Base-by-base conservation (phyloP, 495 filamentous ascomycete genomes). In the Penicillium desertorum region DNA sequence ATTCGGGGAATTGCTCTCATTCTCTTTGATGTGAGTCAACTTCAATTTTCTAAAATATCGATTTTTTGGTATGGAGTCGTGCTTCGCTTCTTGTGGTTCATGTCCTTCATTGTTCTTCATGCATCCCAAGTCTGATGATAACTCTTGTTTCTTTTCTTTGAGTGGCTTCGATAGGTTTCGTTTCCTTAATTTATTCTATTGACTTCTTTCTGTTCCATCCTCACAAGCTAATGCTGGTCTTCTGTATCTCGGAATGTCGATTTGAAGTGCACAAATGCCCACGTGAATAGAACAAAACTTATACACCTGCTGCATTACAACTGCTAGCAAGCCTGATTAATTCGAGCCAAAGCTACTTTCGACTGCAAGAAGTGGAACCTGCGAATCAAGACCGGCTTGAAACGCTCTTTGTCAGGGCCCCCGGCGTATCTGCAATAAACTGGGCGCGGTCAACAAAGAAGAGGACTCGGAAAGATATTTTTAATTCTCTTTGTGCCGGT, bases 401-500 rank as follows among this genome's bases (percentile, higher is more conserved):
- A 39, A 17, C 36, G 36, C 32, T 51, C 17, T 22, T n/a, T 34
- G 48, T 23, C 11, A 27, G 14, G 36, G 16, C 16, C 36, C 11
- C 17, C 36, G 36, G 36, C n/a, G 36, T 39, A 17, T 39, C n/a
- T n/a, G 7, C 1, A 39, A 39, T 17, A 39, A n/a, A 7, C 25
- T 48, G n/a, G 27, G 16, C 11, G 27, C 2, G n/a, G 12, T 12
- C 6, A 39, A 51, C 34, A 51, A 51, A 51, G 49, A 51, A 51
- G 19, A 7, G 23, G 22, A 9, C 16, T n/a, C 23, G 19, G 5
- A 10, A 29, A 39, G 19, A 19, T 36, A 54, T 54, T 54, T 54
- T 36, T 45, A 39, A 19, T 9, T 46, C 8, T 39, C 53, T 55
- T 55, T 55, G 53, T 39, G 9, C 1, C 10, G 11, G 11, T 29